Base-by-base conservation (phyloP, 2,329 filamentous ascomycete species). In the Truncatella angustata region DNA sequence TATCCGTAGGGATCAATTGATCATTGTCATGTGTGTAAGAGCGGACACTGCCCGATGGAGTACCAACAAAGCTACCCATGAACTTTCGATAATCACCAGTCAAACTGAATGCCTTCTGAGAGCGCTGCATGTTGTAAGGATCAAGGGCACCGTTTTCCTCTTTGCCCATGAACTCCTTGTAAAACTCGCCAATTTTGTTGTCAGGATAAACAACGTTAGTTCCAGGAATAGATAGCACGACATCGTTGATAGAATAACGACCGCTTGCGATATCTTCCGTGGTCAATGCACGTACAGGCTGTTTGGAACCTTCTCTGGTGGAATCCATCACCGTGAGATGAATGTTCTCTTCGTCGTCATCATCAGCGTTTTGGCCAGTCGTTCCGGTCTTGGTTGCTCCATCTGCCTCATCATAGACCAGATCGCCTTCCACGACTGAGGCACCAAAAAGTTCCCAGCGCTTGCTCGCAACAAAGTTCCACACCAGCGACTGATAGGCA, bases 401-500 rank as follows among this genome's bases (percentile, higher is more conserved):
- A 24, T 66, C 65, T 18, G 66, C 65, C 18, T 70, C 69, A 44
- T 73, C 67, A 20, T 96, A 77, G 39, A 97, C 84, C 10, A 99
- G 80, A 67, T 99, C 94, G 28, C 94, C 94, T 60, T 87, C 82
- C 12, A 96, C 80, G 14, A 97, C 90, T 50, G 78, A 79, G 54
- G 78, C 70, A 47, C 92, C 91, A 65, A 88, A 87, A 3, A 82
- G 73, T 37, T 85, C 81, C 87, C 91, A 96, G 43, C 94, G 87
- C 60, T 87, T 84, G 58, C 89, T 91, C 2, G 85, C 90, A 11
- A 85, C 89, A 59, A 85, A 82, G 72, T 99, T 99, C 93, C 93
- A 99, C 7, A 99, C 86, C 34, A 91, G 82, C 5, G 90, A 96
- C 69, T 99, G 94, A 71, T 97, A 97, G 4, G 94, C 93, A 68